Evolutionary conservation across 129 eudicot species (phyloP).

Genomic region (Chrysanthemum seticuspe): DNA sequence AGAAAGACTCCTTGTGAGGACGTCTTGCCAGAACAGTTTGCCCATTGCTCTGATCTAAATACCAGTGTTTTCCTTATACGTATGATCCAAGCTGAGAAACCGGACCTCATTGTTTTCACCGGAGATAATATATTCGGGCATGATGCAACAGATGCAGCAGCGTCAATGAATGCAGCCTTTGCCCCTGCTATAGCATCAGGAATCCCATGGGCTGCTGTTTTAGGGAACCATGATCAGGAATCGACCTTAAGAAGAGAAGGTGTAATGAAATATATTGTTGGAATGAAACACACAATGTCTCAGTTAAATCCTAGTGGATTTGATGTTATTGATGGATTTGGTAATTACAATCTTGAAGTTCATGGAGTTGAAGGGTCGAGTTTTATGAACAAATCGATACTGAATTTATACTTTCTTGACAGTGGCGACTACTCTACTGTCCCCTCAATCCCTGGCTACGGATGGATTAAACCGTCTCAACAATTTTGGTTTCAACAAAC

Average conservation of each 20-base stretch:
- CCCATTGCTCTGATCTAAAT: constrained; percentile 78
- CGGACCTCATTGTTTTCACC: constrained; percentile 83
- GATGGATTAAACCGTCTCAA: constrained; percentile 92
- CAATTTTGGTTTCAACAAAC: constrained; percentile 80
- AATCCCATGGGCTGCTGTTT: constrained; percentile 98
- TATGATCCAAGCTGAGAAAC: constrained; percentile 71
- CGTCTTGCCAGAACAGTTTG: constrained; percentile 59
- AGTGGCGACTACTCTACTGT: constrained; percentile 92
- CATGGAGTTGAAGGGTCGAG: constrained; percentile 60
- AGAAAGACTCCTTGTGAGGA: constrained; percentile 58
- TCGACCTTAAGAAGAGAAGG: constrained; percentile 70
- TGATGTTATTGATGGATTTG: constrained; percentile 72
- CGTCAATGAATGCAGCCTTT: constrained; percentile 77
- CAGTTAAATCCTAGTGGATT: constrained; percentile 55
- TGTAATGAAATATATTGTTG: constrained; percentile 72
- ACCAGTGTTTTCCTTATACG: constrained; percentile 65
- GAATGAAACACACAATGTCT: constrained; percentile 71
- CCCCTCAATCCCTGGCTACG: constrained; percentile 82
- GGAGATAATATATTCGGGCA: constrained; percentile 86
- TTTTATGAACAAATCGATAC: constrained; percentile 52
- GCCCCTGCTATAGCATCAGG: constrained; percentile 66
- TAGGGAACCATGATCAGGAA: constrained; percentile 95
- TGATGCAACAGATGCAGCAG: constrained; percentile 65
- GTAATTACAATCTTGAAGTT: constrained; percentile 87
- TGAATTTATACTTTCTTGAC: constrained; percentile 82